Evolutionary conservation across 148 eudicot species (phyloP), one percentile per base, ranked within the genome.

Genomic region (Cornus suecica): DNA sequence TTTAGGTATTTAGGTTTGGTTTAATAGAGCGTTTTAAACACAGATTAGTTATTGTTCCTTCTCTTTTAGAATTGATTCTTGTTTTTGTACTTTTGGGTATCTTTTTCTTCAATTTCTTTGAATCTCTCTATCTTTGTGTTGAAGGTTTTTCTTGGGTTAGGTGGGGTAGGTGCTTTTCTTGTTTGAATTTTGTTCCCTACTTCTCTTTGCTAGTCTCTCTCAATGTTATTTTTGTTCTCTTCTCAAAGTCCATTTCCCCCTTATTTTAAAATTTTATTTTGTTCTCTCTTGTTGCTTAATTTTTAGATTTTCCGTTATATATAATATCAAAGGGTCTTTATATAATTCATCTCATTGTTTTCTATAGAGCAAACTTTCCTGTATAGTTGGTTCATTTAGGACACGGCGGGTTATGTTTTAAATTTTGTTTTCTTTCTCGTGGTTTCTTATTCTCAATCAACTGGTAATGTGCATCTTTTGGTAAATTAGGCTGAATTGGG

Each of bases 91-190:
- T 60, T 74, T 74, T 65, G 9, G 41, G 24, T 27, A 34, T 0
- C 51, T 20, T 8, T 24, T 62, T 34, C 41, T 32, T 73, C 75
- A 72, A 34, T 62, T 52, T 18, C 67, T 61, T 61, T 60, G 64
- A 30, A 32, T 34, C 30, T 4, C 58, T 58, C 58, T 58, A 20
- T 1, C 75, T 73, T 73, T 32, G 30, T 73, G 52, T 20, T 34
- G 67, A 73, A 62, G 68, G 68, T 37, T 26, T 26, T 45, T 62
- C 25, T 63, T 28, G 42, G 29, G 61, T 74, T 74, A 64, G 77
- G 60, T 64, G 45, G 51, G 77, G 56, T 74, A 10, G 69, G 41
- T 74, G 68, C 22, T 62, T 54, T 34, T 73, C 58, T 73, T 73
- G 76, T 37, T 48, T 1, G 54, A 10, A 0, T 48, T 48, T 14